Conservation (phyloP, 345 rosid species). For the Brassica nigra region DNA sequence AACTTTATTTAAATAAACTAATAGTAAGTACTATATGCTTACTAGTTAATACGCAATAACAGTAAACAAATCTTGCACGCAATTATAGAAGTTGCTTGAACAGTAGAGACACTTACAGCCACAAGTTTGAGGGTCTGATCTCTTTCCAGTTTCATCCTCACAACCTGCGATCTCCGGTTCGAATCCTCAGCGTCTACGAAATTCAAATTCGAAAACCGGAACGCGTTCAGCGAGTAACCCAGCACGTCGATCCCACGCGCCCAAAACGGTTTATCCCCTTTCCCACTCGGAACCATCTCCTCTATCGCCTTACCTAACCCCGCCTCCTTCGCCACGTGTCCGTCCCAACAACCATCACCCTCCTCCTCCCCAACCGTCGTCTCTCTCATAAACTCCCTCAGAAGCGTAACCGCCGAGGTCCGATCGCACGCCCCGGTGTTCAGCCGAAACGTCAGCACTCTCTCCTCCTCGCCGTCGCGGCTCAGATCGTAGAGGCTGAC, state of each 20-base stretch:
- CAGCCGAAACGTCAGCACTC: constrained; percentile 59
- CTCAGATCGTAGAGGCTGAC: constrained; percentile 56
- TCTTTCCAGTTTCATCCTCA: constrained; percentile 52
- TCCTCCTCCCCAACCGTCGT: constrained; percentile 7
- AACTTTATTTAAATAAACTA: not conserved
- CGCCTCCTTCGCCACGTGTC: constrained; percentile 22
- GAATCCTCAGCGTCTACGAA: constrained; percentile 50
- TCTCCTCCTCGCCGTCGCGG: constrained; percentile 21
- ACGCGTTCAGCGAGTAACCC: constrained; percentile 84
- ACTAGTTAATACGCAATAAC: not conserved
- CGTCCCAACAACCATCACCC: not conserved
- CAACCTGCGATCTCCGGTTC: constrained; percentile 55
- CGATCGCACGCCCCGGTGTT: constrained; percentile 80
- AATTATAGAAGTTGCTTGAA: not conserved
- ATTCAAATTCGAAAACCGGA: constrained; percentile 60
- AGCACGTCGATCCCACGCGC: constrained; percentile 85
- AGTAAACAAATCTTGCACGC: not conserved
- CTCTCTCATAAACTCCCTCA: constrained; percentile 52
- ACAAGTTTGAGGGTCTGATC: constrained; percentile 57
- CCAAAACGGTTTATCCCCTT: constrained; percentile 80
- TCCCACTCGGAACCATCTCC: constrained; percentile 70
- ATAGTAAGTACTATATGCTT: not conserved
- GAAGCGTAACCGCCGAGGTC: constrained; percentile 60
- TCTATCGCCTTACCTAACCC: constrained; percentile 63
- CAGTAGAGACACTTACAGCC: constrained; percentile 46